Evolutionary conservation across 129 eudicot species (phyloP).

Genomic region (Flaveria linearis): DNA sequence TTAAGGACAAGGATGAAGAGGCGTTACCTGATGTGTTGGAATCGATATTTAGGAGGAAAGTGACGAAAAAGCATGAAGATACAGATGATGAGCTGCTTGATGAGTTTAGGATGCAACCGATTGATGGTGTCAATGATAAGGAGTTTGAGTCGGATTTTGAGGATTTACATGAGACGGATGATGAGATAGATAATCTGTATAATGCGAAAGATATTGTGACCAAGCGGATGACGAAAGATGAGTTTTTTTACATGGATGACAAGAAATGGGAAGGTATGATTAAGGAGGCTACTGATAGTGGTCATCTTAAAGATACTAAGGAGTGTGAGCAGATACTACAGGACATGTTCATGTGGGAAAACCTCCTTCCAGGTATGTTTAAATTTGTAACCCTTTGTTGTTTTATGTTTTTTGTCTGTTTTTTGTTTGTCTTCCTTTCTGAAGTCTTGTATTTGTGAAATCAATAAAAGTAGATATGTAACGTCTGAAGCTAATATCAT

Average conservation of each 20-base stretch:
- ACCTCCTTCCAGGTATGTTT: conserved; percentile 79
- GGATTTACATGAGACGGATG: conserved; percentile 50
- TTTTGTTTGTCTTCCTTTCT: background rate
- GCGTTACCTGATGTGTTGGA: conserved; percentile 57
- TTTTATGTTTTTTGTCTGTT: background rate
- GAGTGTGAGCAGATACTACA: conserved; percentile 82
- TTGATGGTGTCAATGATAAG: conserved; percentile 41
- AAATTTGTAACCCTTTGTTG: background rate
- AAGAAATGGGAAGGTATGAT: conserved; percentile 71
- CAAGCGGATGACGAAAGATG: conserved; percentile 46
- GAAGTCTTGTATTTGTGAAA: conserved; percentile 12
- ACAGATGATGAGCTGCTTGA: conserved; percentile 67
- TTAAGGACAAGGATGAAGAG: conserved; percentile 50
- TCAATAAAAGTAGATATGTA: background rate
- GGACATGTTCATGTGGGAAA: conserved; percentile 90
- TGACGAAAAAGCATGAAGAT: conserved; percentile 58
- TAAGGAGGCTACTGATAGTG: conserved; percentile 57
- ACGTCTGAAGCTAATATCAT: conserved; percentile 11
- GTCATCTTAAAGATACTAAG: conserved; percentile 57
- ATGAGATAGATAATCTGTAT: conserved; percentile 58
- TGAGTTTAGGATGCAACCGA: conserved; percentile 44
- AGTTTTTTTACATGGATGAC: conserved; percentile 61
- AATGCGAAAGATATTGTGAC: conserved; percentile 48
- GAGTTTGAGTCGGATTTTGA: conserved; percentile 66
- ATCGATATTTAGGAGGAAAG: conserved; percentile 55